Evolutionary conservation across 2,329 filamentous ascomycete genomes (phyloP), one percentile per base, ranked within the genome.

Genomic region (Aspergillus sergii): DNA sequence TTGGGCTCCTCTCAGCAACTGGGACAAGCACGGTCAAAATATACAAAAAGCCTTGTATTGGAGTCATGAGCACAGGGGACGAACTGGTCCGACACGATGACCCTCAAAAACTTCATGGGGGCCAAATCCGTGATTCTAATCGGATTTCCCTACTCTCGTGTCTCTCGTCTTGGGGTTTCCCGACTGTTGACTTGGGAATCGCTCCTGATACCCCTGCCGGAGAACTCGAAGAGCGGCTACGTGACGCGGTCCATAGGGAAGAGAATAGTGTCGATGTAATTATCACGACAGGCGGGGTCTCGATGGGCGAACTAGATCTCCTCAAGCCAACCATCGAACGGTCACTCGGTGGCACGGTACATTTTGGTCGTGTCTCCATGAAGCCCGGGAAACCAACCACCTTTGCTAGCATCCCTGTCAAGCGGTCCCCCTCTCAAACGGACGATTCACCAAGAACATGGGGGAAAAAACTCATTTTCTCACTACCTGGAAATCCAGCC

Each of bases 301-400:
- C 92, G 9, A 99, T 99, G 95, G 95, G 95, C 61, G 95, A 99
- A 79, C 88, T 97, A 2, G 95, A 99, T 77, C 89, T 99, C 9
- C 87, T 99, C 26, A 99, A 99, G 76, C 94, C 95, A 0, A 98
- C 94, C 0, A 92, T 99, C 71, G 95, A 98, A 81, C 89, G 94
- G 45, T 85, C 89, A 1, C 86, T 99, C 0, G 93, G 93, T 60
- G 95, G 95, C 10, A 95, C 90, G 0, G 97, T 99, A 68, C 95
- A 97, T 78, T 99, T 99, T 71, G 95, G 95, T 26, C 90, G 95
- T 2, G 95, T 99, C 3, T 87, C 90, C 60, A 98, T 99, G 95
- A 99, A 99, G 81, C 95, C 95, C 0, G 95, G 95, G 4, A 99
- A 98, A 78, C 95, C 95, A 2, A 97, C 94, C 0, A 99, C 95